Base-by-base conservation (phyloP, 768 basidiomycete genomes). In the Termitomyces sp. region DNA sequence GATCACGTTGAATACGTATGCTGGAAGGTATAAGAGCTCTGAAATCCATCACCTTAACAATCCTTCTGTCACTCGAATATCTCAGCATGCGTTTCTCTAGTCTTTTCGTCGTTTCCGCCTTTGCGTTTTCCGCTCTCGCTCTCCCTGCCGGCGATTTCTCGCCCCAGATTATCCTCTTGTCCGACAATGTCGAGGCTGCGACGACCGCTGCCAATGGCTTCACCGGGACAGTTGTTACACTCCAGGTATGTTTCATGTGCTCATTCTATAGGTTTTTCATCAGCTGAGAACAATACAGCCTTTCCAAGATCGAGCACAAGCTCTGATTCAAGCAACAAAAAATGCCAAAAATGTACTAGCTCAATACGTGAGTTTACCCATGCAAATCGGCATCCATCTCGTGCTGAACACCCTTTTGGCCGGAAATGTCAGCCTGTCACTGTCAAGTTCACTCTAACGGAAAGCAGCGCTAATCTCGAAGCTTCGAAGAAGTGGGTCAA, bases 71-170 rank as follows among this genome's bases (percentile, higher is more conserved):
- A 7, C 25, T 29, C 38, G 25, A 42, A 7, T 40, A 54, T 17
- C 53, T 31, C 38, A 54, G 29, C 38, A 54, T 54, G 53, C 53
- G 53, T 31, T 54, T 54, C 42, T 55, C 54, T 7, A 42, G 54
- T 11, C 6, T 55, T 43, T 43, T 42, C 17, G 29, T 55, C 5
- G 42, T 20, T 31, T 55, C 54, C 6, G 43, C 54, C n/a, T 40
- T 55, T 17, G n/a, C 32, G 11, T 9, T 32, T 29, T 55, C 54
- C 0, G 42, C 31, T 32, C 42, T 55, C 12, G 31, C 40, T 32
- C 54, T 55, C 54, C 54, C 54, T 55, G 17, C 54, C 31, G 10
- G 17, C 5, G 31, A 43, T 5, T 55, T 43, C 42, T 3, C 29
- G 9, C 9, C 25, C 11, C 10, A 6, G 10, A 8, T 55, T 10